Conservation (phyloP, 2,329 filamentous ascomycete species). For the Arthrobotrys megalospora region DNA sequence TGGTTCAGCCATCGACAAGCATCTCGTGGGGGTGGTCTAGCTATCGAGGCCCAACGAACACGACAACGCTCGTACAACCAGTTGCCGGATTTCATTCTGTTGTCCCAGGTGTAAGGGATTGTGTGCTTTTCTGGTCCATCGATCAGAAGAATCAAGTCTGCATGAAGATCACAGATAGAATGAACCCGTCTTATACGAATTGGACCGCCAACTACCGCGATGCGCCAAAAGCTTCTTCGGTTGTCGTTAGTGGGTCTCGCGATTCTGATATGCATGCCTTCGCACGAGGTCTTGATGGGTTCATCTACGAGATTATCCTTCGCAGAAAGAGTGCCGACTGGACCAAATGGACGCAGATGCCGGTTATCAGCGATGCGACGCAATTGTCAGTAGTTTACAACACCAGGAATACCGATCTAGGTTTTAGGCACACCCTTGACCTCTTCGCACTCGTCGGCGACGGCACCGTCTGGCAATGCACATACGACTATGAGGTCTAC, state of each 20-base stretch:
- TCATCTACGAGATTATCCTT: too few relatives aligned
- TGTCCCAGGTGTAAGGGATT: neutral
- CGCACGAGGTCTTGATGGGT: too few relatives aligned
- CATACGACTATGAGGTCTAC: neutral
- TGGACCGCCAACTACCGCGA: too few relatives aligned
- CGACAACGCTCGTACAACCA: conserved; percentile 4
- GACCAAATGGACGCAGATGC: conserved; percentile 7
- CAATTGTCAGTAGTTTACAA: conserved; percentile 18
- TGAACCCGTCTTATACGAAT: too few relatives aligned
- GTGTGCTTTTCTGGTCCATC: neutral
- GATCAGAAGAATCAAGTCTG: too few relatives aligned
- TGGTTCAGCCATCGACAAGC: too few relatives aligned
- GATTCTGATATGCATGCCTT: too few relatives aligned
- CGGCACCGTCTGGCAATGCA: neutral
- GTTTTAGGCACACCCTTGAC: conserved; percentile 9
- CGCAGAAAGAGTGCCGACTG: too few relatives aligned
- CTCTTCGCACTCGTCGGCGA: conserved; percentile 7
- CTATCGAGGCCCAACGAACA: neutral
- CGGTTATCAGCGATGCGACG: conserved; percentile 4
- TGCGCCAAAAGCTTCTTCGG: too few relatives aligned
- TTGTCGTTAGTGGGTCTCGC: too few relatives aligned
- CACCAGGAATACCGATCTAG: neutral
- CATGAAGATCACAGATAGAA: too few relatives aligned
- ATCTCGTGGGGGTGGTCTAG: neutral
- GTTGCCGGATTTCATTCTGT: conserved; percentile 17